Evolutionary conservation across 1,284 basidiomycete genomes (phyloP).

Genomic region (Xanthoconium separans): DNA sequence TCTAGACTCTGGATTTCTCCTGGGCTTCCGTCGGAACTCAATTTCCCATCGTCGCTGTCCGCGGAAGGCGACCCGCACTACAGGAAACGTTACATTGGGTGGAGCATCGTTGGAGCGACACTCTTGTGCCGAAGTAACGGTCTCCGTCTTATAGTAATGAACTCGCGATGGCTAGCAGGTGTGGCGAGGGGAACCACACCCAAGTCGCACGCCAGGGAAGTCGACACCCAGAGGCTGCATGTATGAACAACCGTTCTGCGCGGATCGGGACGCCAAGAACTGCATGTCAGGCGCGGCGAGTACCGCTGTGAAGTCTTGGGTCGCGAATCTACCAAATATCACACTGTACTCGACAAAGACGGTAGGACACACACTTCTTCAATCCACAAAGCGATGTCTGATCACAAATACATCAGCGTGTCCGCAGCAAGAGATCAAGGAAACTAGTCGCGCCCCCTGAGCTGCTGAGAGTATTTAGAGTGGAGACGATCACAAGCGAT

Average conservation of each 20-base stretch:
- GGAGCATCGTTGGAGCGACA: background rate
- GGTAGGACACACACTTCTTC: background rate
- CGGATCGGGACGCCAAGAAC: conserved; percentile 27
- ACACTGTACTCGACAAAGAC: conserved; percentile 15
- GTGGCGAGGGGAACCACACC: background rate
- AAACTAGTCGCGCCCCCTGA: background rate
- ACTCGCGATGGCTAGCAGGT: background rate
- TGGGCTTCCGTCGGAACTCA: conserved; percentile 7
- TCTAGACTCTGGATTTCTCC: conserved; percentile 11
- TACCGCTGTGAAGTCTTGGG: background rate
- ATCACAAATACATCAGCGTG: background rate
- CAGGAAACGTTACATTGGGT: no score
- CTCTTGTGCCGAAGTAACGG: conserved; percentile 10
- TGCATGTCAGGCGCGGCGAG: conserved; percentile 4
- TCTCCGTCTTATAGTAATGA: background rate
- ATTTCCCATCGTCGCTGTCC: conserved; percentile 3
- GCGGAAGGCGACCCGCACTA: conserved; percentile 5
- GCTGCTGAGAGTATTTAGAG: conserved; percentile 17
- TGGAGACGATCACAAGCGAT: background rate
- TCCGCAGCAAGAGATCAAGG: conserved; percentile 12
- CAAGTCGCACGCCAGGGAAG: background rate
- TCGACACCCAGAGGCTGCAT: background rate
- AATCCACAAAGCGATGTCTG: conserved; percentile 7
- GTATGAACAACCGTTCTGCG: conserved; percentile 3
- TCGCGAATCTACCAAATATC: conserved; percentile 2